These are phyloP conservation scores for Mycosphaerella sp. DNA, from an alignment of 2,329 filamentous ascomycete species.

Conservation along the genomic window DNA sequence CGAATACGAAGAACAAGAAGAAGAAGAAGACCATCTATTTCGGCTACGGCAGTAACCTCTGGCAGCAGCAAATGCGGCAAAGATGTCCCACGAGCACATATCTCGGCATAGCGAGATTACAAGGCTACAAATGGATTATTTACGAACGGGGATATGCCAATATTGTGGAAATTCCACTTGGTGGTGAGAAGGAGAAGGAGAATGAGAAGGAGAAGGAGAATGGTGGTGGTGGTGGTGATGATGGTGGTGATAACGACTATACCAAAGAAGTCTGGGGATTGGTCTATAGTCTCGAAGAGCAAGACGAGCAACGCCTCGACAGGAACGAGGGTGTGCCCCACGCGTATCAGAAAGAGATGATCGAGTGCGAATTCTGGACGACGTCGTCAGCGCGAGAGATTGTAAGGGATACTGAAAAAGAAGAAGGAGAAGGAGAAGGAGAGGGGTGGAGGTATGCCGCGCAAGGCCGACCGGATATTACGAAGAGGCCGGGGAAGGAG, in stretches of 20 bases:
- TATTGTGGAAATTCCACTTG: slow-evolving; percentile 45
- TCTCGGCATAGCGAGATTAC: slow-evolving; percentile 53
- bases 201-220: slow-evolving; percentile 1
- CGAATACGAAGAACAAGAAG: background rate
- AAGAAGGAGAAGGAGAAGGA: background rate
- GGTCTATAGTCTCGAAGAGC: slow-evolving; percentile 47
- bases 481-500: slow-evolving; percentile 20
- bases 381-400: slow-evolving; percentile 5
- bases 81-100: slow-evolving; percentile 55
- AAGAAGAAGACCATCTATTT: slow-evolving; percentile 42
- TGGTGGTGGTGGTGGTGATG: no score
- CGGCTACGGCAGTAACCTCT: slow-evolving; percentile 66
- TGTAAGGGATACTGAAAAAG: background rate
- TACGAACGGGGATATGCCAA: slow-evolving; percentile 63
- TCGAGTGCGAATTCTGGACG: slow-evolving; percentile 43
- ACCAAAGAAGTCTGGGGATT: slow-evolving; percentile 51
- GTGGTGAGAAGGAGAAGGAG: background rate
- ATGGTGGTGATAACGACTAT: no score
- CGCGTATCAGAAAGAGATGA: slow-evolving; percentile 52
- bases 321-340: slow-evolving; percentile 56
- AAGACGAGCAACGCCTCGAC: slow-evolving; percentile 52
- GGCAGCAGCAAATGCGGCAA: slow-evolving; percentile 56
- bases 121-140: slow-evolving; percentile 59
- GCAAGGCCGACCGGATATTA: slow-evolving; percentile 23
- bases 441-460: background rate